Conservation (phyloP, 495 filamentous ascomycete species). For the Neurospora sp. region DNA sequence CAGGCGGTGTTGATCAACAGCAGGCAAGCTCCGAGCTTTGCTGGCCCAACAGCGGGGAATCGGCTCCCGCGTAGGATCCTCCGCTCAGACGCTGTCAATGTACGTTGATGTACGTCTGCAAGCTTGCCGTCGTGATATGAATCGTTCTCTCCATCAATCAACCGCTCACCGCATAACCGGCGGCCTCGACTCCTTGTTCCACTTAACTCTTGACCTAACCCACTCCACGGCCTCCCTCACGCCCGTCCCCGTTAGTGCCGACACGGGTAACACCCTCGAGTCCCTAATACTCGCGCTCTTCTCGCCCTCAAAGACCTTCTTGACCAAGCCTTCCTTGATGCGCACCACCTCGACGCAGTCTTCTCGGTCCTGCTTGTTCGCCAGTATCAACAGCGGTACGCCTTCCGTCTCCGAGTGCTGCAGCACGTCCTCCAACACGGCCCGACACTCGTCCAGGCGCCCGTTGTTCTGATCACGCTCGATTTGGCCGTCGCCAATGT, state of each 20-base stretch:
- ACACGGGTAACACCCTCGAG: constrained; percentile 82
- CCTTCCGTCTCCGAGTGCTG: constrained; percentile 76
- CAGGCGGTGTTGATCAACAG: not conserved
- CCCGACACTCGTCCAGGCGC: constrained; percentile 74
- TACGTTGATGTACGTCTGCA: not conserved
- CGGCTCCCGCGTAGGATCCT: not conserved
- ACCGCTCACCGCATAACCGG: constrained; percentile 71
- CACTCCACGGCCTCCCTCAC: constrained; percentile 94
- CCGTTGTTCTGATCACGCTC: constrained; percentile 45
- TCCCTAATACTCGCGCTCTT: constrained; percentile 76
- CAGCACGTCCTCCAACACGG: constrained; percentile 81
- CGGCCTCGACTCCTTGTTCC: constrained; percentile 88
- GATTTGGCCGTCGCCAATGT: constrained; percentile 71
- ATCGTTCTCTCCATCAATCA: not conserved
- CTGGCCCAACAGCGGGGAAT: not conserved
- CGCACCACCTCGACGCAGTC: constrained; percentile 95
- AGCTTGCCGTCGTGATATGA: not conserved
- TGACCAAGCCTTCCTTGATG: constrained; percentile 91
- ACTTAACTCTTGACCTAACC: constrained; percentile 81
- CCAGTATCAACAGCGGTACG: constrained; percentile 83
- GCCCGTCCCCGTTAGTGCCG: constrained; percentile 81
- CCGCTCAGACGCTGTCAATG: too few species aligned
- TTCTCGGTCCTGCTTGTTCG: constrained; percentile 96
- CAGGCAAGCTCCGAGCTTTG: not conserved
- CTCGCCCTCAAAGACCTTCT: constrained; percentile 90